These are phyloP conservation scores for Lithocarpus polystachyus DNA, from an alignment of 306 rosid species.

Conservation along the genomic window DNA sequence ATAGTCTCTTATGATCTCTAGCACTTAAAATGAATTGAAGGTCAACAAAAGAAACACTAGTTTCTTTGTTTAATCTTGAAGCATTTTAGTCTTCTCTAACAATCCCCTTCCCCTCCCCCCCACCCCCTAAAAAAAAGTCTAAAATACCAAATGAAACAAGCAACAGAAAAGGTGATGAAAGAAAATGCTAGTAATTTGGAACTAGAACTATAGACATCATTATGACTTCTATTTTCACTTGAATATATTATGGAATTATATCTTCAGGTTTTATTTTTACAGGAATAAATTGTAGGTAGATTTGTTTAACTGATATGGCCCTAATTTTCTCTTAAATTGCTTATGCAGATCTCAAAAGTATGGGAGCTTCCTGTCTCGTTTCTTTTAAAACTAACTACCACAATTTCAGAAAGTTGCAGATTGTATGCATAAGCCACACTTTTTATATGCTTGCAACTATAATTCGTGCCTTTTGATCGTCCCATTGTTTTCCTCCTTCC, in stretches of 20 bases:
- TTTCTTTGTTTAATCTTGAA: too few relatives aligned
- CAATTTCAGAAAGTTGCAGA: conserved; percentile 83
- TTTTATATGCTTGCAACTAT: conserved; percentile 73
- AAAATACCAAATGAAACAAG: background rate
- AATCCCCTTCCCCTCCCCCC: background rate
- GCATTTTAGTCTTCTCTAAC: background rate
- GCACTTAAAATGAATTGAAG: background rate
- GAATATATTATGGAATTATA: background rate
- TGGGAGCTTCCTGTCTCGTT: conserved; percentile 72
- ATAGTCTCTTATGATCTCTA: background rate
- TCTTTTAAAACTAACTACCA: conserved; percentile 71
- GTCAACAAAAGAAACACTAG: too few relatives aligned
- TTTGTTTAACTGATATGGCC: conserved; percentile 14
- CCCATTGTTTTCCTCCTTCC: too few relatives aligned
- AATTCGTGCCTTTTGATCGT: too few relatives aligned
- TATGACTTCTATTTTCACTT: background rate
- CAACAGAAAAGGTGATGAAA: background rate
- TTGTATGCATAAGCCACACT: conserved; percentile 74
- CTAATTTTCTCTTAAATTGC: conserved; percentile 22
- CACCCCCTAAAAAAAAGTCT: background rate
- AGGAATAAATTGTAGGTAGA: background rate
- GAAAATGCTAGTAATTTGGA: background rate
- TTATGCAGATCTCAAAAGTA: conserved; percentile 51
- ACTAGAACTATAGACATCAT: background rate
- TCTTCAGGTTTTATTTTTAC: background rate